Conservation (phyloP, 768 basidiomycete genomes). For the Boletus reticuloceps region DNA sequence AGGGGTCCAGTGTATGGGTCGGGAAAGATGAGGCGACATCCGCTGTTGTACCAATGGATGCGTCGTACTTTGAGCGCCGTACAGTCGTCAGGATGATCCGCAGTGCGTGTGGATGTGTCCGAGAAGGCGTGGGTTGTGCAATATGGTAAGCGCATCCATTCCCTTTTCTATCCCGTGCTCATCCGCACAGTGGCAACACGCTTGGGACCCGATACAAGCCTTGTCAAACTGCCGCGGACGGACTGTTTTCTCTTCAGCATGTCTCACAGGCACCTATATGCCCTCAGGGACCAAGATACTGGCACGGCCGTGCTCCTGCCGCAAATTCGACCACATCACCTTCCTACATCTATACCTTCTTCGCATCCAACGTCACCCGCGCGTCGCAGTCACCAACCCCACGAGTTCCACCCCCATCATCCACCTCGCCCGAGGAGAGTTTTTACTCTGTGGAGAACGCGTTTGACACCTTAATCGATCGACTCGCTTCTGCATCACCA, state of each 20-base stretch:
- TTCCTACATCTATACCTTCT: slow-evolving; percentile 44
- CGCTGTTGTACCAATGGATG: slow-evolving; percentile 53
- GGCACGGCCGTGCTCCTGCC: slow-evolving; percentile 31
- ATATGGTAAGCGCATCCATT: slow-evolving; percentile 41
- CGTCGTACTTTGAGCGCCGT: slow-evolving; percentile 54
- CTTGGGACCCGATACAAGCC: slow-evolving; percentile 62
- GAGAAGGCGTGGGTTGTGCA: slow-evolving; percentile 67
- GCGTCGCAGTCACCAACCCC: slow-evolving; percentile 19
- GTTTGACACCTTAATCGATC: slow-evolving; percentile 41
- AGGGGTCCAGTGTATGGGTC: slow-evolving; percentile 53
- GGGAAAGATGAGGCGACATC: slow-evolving; percentile 52
- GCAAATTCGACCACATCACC: slow-evolving; percentile 15
- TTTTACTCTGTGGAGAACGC: slow-evolving; percentile 22
- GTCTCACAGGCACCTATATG: slow-evolving; percentile 23
- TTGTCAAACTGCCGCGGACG: slow-evolving; percentile 54
- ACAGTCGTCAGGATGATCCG: slow-evolving; percentile 48
- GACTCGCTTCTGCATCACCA: slow-evolving; percentile 37
- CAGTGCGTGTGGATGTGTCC: slow-evolving; percentile 62
- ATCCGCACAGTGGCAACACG: slow-evolving; percentile 53
- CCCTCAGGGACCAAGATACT: slow-evolving; percentile 44
- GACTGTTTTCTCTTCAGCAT: slow-evolving; percentile 32
- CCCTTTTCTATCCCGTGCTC: slow-evolving; percentile 3
- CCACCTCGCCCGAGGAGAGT: slow-evolving; percentile 17
- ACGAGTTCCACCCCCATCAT: neutral
- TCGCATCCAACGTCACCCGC: slow-evolving; percentile 42